Percentiles rank a stretch among this genome's conserved stretches.
These are phyloP conservation scores for Ambrosia trifida DNA, from an alignment of 129 eudicot species.

Conservation along the genomic window DNA sequence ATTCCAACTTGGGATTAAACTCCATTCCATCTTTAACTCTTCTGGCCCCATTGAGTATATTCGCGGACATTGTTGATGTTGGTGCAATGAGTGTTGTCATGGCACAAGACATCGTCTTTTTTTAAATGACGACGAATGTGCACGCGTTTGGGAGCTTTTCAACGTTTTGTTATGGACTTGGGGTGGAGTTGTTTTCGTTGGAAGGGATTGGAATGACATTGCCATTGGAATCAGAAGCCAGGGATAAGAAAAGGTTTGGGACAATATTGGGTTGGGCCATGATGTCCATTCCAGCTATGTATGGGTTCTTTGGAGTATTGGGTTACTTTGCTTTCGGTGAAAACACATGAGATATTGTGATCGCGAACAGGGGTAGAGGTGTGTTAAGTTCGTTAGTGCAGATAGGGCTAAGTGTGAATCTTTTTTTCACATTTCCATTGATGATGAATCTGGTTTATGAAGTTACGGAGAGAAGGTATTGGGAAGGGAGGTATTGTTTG, in stretches of 20 bases:
- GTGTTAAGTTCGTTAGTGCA: slow-evolving; percentile 51
- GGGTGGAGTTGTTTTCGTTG: slow-evolving; percentile 61
- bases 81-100: slow-evolving; percentile 55
- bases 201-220: slow-evolving; percentile 72
- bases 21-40: slow-evolving; percentile 59
- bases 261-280: slow-evolving; percentile 40
- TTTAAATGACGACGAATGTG: slow-evolving; percentile 11
- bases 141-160: slow-evolving; percentile 42
- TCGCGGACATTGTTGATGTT: slow-evolving; percentile 57
- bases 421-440: slow-evolving; percentile 61
- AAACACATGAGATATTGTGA: slow-evolving; percentile 51
- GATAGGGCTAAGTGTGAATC: slow-evolving; percentile 51
- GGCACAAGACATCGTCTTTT: slow-evolving; percentile 39
- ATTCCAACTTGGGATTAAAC: slow-evolving; percentile 54
- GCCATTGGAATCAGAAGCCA: slow-evolving; percentile 56
- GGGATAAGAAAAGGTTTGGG: slow-evolving; percentile 47
- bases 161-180: slow-evolving; percentile 54
- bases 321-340: slow-evolving; percentile 67
- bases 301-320: slow-evolving; percentile 46
- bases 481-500: slow-evolving; percentile 57
- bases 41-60: slow-evolving; percentile 62
- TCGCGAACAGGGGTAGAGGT: slow-evolving; percentile 52
- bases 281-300: slow-evolving; percentile 50
- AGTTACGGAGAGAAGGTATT: slow-evolving; percentile 57
- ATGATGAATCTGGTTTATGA: slow-evolving; percentile 78